Evolutionary conservation across 2,329 filamentous ascomycete species (phyloP).

Genomic region (Trichoderma sp.): DNA sequence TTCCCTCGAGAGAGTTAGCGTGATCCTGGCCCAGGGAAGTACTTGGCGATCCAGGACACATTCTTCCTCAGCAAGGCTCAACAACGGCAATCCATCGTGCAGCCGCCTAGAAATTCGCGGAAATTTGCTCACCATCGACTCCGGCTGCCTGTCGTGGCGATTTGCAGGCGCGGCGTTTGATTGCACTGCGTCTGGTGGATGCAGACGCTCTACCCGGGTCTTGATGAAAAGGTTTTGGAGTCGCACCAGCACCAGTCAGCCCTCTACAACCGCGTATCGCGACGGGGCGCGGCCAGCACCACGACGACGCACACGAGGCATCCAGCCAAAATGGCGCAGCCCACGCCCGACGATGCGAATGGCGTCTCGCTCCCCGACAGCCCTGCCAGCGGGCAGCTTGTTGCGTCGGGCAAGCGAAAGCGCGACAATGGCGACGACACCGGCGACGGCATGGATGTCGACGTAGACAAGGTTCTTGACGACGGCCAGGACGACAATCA

Average conservation of each 20-base stretch:
- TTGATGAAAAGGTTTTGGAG: conserved; percentile 40
- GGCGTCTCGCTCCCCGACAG: conserved; percentile 39
- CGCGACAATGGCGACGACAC: conserved; percentile 48
- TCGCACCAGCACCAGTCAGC: conserved; percentile 43
- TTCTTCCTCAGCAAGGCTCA: conserved; percentile 37
- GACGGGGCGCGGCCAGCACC: conserved; percentile 38
- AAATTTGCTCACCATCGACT: conserved; percentile 23
- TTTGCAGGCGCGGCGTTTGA: conserved; percentile 27
- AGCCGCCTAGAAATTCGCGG: conserved; percentile 25
- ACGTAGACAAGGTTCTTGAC: conserved; percentile 17
- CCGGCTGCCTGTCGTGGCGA: conserved; percentile 22
- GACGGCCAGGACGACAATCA: neutral
- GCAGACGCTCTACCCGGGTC: conserved; percentile 32
- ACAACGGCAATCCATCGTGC: conserved; percentile 31
- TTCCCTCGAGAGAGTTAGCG: conserved; percentile 32
- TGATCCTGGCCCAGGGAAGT: conserved; percentile 25
- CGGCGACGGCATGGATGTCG: conserved; percentile 29
- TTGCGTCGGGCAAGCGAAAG: conserved; percentile 55
- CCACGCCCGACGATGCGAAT: conserved; percentile 40
- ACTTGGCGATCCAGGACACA: conserved; percentile 39
- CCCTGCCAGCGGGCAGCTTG: conserved; percentile 32
- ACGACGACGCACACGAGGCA: conserved; percentile 25
- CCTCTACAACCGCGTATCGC: conserved; percentile 41
- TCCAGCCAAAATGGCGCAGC: conserved; percentile 42
- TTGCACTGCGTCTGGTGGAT: conserved; percentile 35